Percentiles rank a stretch among this genome's conserved stretches.
Evolutionary conservation across 257 asterid genomes (phyloP).

Genomic region (Plantago ovata): DNA sequence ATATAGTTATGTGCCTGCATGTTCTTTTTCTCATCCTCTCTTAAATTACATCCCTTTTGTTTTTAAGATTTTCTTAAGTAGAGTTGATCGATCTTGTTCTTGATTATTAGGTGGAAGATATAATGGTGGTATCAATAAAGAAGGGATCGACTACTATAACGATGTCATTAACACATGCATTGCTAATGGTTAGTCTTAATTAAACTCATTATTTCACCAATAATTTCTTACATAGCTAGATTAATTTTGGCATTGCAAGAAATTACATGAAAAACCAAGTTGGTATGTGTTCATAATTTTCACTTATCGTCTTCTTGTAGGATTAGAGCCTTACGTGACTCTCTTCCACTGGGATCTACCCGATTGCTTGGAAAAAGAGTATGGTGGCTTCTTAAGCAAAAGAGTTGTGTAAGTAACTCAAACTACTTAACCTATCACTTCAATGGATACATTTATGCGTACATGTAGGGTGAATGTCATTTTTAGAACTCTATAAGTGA

Average conservation of each 20-base stretch:
- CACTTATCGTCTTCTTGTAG: slow-evolving; percentile 3
- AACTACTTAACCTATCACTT: background rate
- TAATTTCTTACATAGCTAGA: too few relatives aligned
- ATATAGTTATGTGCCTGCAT: too few relatives aligned
- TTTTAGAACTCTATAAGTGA: too few relatives aligned
- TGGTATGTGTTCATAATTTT: background rate
- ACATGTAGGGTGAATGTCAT: too few relatives aligned
- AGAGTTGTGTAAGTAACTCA: slow-evolving; percentile 23
- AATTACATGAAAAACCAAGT: too few relatives aligned
- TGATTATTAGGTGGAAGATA: slow-evolving; percentile 24
- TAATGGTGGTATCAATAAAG: slow-evolving; percentile 26
- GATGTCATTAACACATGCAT: slow-evolving; percentile 27
- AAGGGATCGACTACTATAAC: slow-evolving; percentile 31
- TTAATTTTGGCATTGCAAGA: too few relatives aligned
- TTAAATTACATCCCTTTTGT: too few relatives aligned
- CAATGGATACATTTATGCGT: too few relatives aligned
- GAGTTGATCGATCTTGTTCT: background rate
- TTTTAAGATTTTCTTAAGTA: too few relatives aligned
- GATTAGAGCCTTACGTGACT: slow-evolving; percentile 26
- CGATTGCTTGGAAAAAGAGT: slow-evolving; percentile 31
- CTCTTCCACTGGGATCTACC: slow-evolving; percentile 43
- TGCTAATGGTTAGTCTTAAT: slow-evolving; percentile 23
- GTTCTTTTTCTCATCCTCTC: too few relatives aligned
- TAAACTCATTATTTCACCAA: background rate
- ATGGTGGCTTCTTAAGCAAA: slow-evolving; percentile 28